Evolutionary conservation across 257 asterid genomes (phyloP), one percentile per base, ranked within the genome.

Genomic region (Anisodus acutangulus): DNA sequence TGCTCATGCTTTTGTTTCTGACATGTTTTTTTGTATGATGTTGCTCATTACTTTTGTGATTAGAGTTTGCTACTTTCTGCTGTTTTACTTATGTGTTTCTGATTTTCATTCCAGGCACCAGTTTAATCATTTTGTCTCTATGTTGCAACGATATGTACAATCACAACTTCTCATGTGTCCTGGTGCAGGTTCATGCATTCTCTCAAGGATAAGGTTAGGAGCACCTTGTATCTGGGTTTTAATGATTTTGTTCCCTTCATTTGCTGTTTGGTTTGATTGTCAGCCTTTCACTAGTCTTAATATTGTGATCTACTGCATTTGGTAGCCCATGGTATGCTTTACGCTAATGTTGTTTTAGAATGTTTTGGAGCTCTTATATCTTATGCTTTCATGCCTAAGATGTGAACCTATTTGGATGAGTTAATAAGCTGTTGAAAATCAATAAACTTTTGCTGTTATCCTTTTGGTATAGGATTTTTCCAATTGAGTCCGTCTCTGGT

Each of bases 111-210:
- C 88, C 93, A 96, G 99, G 97, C 97, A 93, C 91, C 91, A 90
- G 90, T 85, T 95, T 69, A 88, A 88, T 89, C 98, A 97, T 91
- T 97, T 97, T 80, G 95, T 93, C 80, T 89, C 95, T 72, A 90
- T 94, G 8, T 84, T 97, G 86, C 98, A 93, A 92, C 98, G 93
- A 85, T 97, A 97, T 85, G 90, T 97, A 60, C 98, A 93, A 82
- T 92, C 98, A 83, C 98, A 97, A 83, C 85, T 97, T 97, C 98
- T 84, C 98, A 93, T 88, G 97, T 95, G 86, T 97, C 99, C 84
- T 95, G 99, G 99, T 88, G 90, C 90, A 93, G 91, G 88, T 95
- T 97, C 88, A 85, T 90, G 81, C 90, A 93, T 69, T 90, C 98
- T 63, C 95, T 94, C 67, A 92, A 90, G 88, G 92, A 92, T 86